A percentile compares a stretch with the other conserved stretches of the same genome.
These are phyloP conservation scores for Diaporthe humulicola DNA, from an alignment of 2,329 filamentous ascomycete genomes.

Conservation along the genomic window DNA sequence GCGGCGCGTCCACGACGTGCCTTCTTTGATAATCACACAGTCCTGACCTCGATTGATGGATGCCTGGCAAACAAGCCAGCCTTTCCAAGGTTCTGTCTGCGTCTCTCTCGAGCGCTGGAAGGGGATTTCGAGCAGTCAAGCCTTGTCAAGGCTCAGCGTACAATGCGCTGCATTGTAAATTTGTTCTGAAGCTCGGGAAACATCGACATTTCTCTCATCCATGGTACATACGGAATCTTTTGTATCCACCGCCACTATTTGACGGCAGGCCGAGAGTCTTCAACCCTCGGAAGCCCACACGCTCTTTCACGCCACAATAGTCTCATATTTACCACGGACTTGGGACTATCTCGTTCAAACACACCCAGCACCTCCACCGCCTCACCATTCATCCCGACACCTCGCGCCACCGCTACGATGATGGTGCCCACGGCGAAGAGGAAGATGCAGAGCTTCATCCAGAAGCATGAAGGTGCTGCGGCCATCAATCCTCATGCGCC, in stretches of 20 bases:
- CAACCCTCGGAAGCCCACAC: too few relatives aligned
- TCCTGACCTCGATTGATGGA: neutral
- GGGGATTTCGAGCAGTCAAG: neutral
- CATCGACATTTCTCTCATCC: neutral
- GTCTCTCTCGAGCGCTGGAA: neutral
- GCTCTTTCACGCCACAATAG: neutral
- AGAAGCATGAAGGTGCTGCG: conserved; percentile 31
- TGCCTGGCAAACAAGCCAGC: neutral
- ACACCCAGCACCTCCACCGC: too few relatives aligned
- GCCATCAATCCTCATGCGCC: conserved; percentile 36
- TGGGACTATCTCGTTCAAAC: neutral
- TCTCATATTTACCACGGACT: neutral
- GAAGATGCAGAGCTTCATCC: conserved; percentile 52
- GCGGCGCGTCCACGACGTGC: conserved; percentile 36
- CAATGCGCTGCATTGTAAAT: conserved; percentile 16
- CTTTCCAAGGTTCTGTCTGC: neutral
- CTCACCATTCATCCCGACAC: neutral
- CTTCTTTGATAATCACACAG: neutral
- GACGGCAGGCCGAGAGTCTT: neutral
- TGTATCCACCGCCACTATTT: neutral
- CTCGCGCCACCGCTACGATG: conserved; percentile 25
- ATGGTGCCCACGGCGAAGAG: conserved; percentile 50
- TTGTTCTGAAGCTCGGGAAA: conserved; percentile 5
- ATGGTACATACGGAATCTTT: neutral
- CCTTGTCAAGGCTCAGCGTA: neutral